These are phyloP conservation scores for Aspergillus aculeatus DNA, from an alignment of 2,329 filamentous ascomycete species.

Conservation along the genomic window DNA sequence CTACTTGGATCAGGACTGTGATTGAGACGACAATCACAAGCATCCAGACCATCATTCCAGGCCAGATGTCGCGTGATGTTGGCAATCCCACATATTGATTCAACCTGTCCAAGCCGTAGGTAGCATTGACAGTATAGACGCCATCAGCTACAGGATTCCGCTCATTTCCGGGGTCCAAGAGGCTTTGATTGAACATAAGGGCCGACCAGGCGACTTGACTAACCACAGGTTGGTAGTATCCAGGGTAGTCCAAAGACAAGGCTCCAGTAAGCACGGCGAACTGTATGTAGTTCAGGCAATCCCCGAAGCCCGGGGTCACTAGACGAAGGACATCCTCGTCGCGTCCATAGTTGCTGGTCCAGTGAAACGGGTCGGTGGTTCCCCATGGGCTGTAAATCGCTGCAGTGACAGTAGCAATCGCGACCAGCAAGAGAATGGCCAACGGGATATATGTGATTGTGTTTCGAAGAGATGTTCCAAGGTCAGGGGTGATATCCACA, in stretches of 20 bases:
- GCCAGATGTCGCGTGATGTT: slow-evolving; percentile 78
- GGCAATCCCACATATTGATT: slow-evolving; percentile 81
- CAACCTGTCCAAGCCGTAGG: slow-evolving; percentile 75
- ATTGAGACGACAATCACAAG: slow-evolving; percentile 70
- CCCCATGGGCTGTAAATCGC: slow-evolving; percentile 94
- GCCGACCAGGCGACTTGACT: slow-evolving; percentile 86
- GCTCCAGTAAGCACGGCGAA: slow-evolving; percentile 87
- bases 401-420: slow-evolving; percentile 76
- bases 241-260: slow-evolving; percentile 83
- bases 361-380: slow-evolving; percentile 82
- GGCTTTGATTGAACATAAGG: slow-evolving; percentile 90
- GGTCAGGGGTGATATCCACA: slow-evolving; percentile 76
- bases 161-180: slow-evolving; percentile 67
- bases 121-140: slow-evolving; percentile 76
- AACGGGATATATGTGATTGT: slow-evolving; percentile 75
- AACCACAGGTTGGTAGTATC: slow-evolving; percentile 87
- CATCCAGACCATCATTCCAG: slow-evolving; percentile 89
- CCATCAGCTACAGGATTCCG: slow-evolving; percentile 73
- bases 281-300: slow-evolving; percentile 96
- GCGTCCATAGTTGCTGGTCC: slow-evolving; percentile 96
- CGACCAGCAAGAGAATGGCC: slow-evolving; percentile 74
- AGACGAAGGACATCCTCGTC: slow-evolving; percentile 88
- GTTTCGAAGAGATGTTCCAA: slow-evolving; percentile 67
- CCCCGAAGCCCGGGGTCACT: slow-evolving; percentile 92
- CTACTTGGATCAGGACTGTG: slow-evolving; percentile 69